These are phyloP conservation scores for Lathyrus sativus DNA, from an alignment of 306 rosid genomes.

Conservation along the genomic window DNA sequence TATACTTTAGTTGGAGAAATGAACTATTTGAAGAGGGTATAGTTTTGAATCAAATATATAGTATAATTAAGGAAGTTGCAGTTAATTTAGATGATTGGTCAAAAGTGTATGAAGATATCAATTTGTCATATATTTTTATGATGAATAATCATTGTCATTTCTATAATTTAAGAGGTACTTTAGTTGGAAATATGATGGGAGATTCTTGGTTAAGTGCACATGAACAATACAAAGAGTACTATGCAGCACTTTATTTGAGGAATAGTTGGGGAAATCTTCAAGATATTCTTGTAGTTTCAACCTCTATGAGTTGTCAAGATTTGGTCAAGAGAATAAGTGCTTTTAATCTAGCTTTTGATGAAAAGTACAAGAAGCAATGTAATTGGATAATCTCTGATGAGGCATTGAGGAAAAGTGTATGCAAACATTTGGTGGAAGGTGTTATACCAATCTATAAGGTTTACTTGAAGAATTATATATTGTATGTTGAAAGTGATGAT, in stretches of 20 bases:
- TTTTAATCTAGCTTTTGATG: conserved; percentile 65
- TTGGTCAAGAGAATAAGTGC: conserved; percentile 51
- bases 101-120: conserved; percentile 64
- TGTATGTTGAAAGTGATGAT: conserved; percentile 55
- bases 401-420: conserved; percentile 56
- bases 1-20: conserved; percentile 68
- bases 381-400: conserved; percentile 68
- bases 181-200: conserved; percentile 80
- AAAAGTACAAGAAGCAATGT: conserved; percentile 61
- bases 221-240: conserved; percentile 77
- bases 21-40: conserved; percentile 51
- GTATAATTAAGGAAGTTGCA: conserved; percentile 64
- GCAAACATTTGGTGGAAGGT: conserved; percentile 64
- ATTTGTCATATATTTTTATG: conserved; percentile 76
- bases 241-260: conserved; percentile 73
- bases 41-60: conserved; percentile 47
- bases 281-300: conserved; percentile 45
- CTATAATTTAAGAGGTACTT: conserved; percentile 59
- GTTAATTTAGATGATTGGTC: conserved; percentile 82
- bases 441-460: conserved; percentile 63
- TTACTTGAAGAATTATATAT: conserved; percentile 50
- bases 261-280: conserved; percentile 74
- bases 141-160: conserved; percentile 93
- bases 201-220: conserved; percentile 79
- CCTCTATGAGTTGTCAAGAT: conserved; percentile 42